Percentiles rank a stretch among this genome's conserved stretches.
These are phyloP conservation scores for Calonectria montana DNA, from an alignment of 2,329 filamentous ascomycete genomes.

Conservation along the genomic window DNA sequence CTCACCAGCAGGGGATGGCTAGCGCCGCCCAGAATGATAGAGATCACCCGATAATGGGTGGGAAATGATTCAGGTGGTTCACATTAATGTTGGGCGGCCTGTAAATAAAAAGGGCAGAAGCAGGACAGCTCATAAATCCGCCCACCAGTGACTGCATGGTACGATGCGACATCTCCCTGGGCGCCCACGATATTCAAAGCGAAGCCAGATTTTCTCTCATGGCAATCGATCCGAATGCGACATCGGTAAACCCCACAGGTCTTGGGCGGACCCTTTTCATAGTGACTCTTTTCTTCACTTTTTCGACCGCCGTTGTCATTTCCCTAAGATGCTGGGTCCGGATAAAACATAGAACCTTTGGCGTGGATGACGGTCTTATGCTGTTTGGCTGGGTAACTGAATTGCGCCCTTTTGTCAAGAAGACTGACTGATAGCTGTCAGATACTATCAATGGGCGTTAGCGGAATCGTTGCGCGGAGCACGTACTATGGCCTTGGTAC, in stretches of 20 bases:
- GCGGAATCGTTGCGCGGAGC: not conserved
- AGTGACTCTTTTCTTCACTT: conserved; percentile 17
- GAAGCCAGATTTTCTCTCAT: not conserved
- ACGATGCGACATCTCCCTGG: too few relatives aligned
- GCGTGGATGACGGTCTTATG: conserved; percentile 30
- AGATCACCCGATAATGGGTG: too few relatives aligned
- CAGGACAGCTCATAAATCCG: too few relatives aligned
- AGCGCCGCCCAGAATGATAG: too few relatives aligned
- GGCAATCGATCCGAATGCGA: conserved; percentile 15
- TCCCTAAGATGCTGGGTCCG: conserved; percentile 16
- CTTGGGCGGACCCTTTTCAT: conserved; percentile 15
- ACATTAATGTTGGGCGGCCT: too few relatives aligned
- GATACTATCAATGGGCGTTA: conserved; percentile 25
- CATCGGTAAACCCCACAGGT: conserved; percentile 15
- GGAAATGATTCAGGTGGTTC: too few relatives aligned
- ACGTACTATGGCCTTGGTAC: conserved; percentile 23
- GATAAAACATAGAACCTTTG: conserved; percentile 16
- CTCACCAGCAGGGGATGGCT: too few relatives aligned
- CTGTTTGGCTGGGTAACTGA: conserved; percentile 28
- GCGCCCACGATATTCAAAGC: too few relatives aligned
- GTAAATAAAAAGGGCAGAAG: too few relatives aligned
- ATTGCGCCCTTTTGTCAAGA: not conserved
- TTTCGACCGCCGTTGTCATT: conserved; percentile 2
- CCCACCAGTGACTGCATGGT: too few relatives aligned
- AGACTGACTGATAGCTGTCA: not conserved